A percentile compares a stretch with the other conserved stretches of the same genome.
phyloP scores from a whole-genome alignment of 2,329 filamentous ascomycete genomes.

The Fusarium clavum region DNA sequence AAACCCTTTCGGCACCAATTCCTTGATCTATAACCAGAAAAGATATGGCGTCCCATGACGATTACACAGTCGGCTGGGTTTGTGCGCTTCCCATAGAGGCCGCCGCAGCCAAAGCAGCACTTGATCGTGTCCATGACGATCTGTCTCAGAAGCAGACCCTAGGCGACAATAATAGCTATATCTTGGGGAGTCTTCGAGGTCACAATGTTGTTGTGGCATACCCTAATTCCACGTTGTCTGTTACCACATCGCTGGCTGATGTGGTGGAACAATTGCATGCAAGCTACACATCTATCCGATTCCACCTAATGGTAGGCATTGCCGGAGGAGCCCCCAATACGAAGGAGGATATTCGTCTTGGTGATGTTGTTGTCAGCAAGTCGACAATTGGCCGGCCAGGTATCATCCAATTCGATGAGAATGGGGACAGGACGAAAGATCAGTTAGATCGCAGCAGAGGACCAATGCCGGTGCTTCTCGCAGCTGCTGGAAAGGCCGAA shows the following conservation, averaged over 20 bases:
- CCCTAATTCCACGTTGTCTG: background rate
- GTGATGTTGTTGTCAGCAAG: constrained; percentile 1
- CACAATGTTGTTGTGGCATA: background rate
- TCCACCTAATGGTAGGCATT: background rate
- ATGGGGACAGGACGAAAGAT: background rate
- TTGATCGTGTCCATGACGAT: background rate
- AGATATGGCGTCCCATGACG: background rate
- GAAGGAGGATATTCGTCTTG: background rate
- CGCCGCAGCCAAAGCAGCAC: background rate
- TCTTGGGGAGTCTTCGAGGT: background rate
- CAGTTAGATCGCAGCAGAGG: background rate
- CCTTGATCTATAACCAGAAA: background rate
- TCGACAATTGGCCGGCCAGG: background rate
- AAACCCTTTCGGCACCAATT: background rate
- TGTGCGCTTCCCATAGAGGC: background rate
- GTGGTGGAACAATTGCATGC: background rate
- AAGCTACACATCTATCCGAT: background rate
- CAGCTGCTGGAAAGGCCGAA: background rate
- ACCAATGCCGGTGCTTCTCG: background rate
- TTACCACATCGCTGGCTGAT: background rate
- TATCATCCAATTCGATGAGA: background rate
- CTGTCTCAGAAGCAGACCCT: background rate
- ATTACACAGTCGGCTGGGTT: background rate
- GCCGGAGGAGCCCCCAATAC: background rate
- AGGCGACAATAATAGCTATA: background rate